phyloP scores from a whole-genome alignment of 2,329 filamentous ascomycete species.

The Aspergillus tamarii region DNA sequence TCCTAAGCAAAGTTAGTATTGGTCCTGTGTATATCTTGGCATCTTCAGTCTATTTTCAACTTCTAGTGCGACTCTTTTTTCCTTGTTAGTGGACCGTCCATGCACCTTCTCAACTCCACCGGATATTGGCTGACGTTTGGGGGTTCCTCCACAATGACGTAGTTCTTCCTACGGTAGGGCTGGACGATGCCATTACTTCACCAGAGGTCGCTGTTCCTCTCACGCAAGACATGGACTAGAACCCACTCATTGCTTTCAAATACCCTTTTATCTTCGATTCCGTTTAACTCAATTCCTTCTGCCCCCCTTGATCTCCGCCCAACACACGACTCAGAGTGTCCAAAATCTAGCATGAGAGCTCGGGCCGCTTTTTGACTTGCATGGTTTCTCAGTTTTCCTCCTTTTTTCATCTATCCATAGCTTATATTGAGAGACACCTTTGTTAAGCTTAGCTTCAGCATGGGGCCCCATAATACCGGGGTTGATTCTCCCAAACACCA shows the following conservation, averaged over 20 bases:
- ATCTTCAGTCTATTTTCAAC: neutral
- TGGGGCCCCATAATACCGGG: conserved; percentile 22
- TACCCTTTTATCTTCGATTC: neutral
- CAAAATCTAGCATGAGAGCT: conserved; percentile 1
- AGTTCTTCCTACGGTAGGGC: conserved; percentile 9
- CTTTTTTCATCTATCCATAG: neutral
- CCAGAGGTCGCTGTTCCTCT: neutral
- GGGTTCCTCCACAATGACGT: conserved; percentile 41
- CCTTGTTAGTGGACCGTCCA: neutral
- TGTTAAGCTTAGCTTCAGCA: conserved; percentile 6
- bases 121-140: conserved; percentile 10
- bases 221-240: neutral
- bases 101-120: neutral
- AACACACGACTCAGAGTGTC: neutral
- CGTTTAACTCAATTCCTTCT: neutral
- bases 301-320: neutral
- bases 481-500: conserved; percentile 38
- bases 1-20: neutral
- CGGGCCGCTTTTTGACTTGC: neutral
- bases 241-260: neutral
- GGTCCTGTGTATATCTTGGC: neutral
- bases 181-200: conserved; percentile 11
- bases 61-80: neutral
- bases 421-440: neutral
- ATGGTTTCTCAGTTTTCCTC: neutral